phyloP scores from a whole-genome alignment of 2,329 filamentous ascomycete species.

The Knoxdaviesia capensis region DNA sequence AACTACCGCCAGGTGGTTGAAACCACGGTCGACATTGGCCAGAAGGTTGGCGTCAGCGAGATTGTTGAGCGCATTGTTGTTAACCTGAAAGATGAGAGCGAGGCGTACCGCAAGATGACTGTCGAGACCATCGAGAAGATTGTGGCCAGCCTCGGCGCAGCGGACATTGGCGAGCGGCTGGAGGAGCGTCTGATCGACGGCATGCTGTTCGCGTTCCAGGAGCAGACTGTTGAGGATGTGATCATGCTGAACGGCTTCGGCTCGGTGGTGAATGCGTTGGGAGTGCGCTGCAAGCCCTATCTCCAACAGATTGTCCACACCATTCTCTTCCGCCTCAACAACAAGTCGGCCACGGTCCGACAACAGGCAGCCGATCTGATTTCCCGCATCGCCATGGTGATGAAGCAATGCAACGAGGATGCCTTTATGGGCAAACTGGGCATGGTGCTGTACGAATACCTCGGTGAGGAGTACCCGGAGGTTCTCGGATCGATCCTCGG shows the following conservation, averaged over 20 bases:
- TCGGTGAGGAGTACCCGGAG: slow-evolving; percentile 96
- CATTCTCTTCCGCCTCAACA: slow-evolving; percentile 90
- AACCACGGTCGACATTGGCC: slow-evolving; percentile 88
- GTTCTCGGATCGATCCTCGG: slow-evolving; percentile 92
- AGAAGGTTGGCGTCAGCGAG: slow-evolving; percentile 94
- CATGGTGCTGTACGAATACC: slow-evolving; percentile 88
- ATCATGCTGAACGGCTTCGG: slow-evolving; percentile 96
- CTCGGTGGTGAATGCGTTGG: slow-evolving; percentile 88
- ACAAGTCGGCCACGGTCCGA: slow-evolving; percentile 90
- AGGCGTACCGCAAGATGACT: slow-evolving; percentile 97
- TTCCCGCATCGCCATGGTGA: slow-evolving; percentile 91
- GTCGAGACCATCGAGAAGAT: slow-evolving; percentile 96
- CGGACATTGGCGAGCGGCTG: slow-evolving; percentile 78
- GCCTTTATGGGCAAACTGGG: slow-evolving; percentile 89
- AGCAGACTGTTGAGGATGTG: slow-evolving; percentile 90
- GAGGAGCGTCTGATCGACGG: slow-evolving; percentile 92
- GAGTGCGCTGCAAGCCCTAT: slow-evolving; percentile 86
- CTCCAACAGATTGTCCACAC: slow-evolving; percentile 93
- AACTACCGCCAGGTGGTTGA: slow-evolving; percentile 98
- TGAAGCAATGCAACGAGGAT: slow-evolving; percentile 97
- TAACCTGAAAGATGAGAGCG: slow-evolving; percentile 95
- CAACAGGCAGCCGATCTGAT: slow-evolving; percentile 95
- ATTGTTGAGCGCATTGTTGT: slow-evolving; percentile 84
- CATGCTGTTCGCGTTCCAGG: slow-evolving; percentile 90
- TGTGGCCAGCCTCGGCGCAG: slow-evolving; percentile 77